Evolutionary conservation across 805 yeast genomes (phyloP).

Genomic region (Ogataea wickerhamii): DNA sequence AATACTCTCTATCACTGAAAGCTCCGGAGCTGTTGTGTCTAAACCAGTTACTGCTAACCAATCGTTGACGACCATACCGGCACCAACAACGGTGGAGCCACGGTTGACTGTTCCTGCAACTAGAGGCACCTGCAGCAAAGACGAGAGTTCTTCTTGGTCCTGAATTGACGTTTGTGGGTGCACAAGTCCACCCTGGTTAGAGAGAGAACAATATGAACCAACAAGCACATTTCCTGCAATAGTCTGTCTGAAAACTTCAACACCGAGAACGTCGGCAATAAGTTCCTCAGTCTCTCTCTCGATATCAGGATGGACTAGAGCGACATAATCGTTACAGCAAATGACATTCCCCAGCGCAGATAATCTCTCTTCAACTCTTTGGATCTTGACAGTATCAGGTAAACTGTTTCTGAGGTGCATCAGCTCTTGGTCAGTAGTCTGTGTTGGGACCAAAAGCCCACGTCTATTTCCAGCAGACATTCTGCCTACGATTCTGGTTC

Average conservation of each 20-base stretch:
- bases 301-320: conserved; percentile 97
- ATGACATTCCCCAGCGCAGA: conserved; percentile 97
- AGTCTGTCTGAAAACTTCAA: conserved; percentile 98
- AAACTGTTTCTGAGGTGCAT: conserved; percentile 95
- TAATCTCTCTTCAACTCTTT: conserved; percentile 95
- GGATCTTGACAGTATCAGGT: conserved; percentile 93
- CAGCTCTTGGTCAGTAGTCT: conserved; percentile 96
- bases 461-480: conserved; percentile 98
- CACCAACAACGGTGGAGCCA: conserved; percentile 97
- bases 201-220: conserved; percentile 91
- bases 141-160: conserved; percentile 96
- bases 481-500: conserved; percentile 96
- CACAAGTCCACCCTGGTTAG: conserved; percentile 97
- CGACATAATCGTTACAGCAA: conserved; percentile 98
- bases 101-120: conserved; percentile 99
- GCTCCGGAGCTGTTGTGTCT: conserved; percentile 98
- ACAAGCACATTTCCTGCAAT: conserved; percentile 97
- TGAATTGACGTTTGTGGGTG: conserved; percentile 97
- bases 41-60: conserved; percentile 96
- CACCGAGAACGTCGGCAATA: conserved; percentile 96
- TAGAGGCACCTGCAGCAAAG: conserved; percentile 91
- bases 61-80: conserved; percentile 98
- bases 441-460: conserved; percentile 94
- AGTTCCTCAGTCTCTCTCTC: conserved; percentile 99
- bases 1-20: conserved; percentile 93